Evolutionary conservation across 1,284 basidiomycete species (phyloP).

Genomic region (Cutaneotrichosporon curvatum): DNA sequence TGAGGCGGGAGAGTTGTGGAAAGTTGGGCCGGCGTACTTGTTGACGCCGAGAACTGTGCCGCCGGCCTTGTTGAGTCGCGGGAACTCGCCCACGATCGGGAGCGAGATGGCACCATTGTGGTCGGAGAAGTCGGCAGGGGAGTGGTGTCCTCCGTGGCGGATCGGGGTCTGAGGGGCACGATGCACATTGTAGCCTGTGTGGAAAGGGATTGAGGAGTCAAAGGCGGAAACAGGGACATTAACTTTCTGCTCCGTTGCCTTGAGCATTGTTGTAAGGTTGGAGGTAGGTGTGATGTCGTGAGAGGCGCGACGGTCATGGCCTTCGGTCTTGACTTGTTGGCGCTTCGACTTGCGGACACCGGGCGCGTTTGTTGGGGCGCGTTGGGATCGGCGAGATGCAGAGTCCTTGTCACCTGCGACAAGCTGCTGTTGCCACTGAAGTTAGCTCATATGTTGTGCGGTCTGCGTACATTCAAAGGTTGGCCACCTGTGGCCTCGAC

Average conservation of each 20-base stretch:
- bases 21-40: slow-evolving; percentile 43
- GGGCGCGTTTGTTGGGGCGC: slow-evolving; percentile 11
- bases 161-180: slow-evolving; percentile 40
- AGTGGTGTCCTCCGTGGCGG: slow-evolving; percentile 13
- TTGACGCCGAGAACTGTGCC: slow-evolving; percentile 8
- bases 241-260: neutral
- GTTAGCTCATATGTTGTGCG: too few species aligned
- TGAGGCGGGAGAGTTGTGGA: slow-evolving; percentile 43
- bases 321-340: slow-evolving; percentile 6
- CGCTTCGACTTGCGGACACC: slow-evolving; percentile 14
- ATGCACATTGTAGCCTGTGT: slow-evolving; percentile 37
- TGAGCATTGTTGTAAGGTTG: slow-evolving; percentile 7
- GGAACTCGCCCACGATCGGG: slow-evolving; percentile 32
- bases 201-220: slow-evolving; percentile 27
- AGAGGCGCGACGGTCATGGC: slow-evolving; percentile 24
- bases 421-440: slow-evolving; percentile 39
- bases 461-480: slow-evolving; percentile 20
- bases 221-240: slow-evolving; percentile 22
- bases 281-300: slow-evolving; percentile 20
- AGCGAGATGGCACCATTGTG: slow-evolving; percentile 6
- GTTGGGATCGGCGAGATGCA: neutral
- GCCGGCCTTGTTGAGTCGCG: slow-evolving; percentile 24
- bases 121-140: neutral
- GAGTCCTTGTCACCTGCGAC: slow-evolving; percentile 9
- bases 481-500: slow-evolving; percentile 11